A percentile compares a stretch with the other conserved stretches of the same genome.
Evolutionary conservation across 1,139 yeast species (phyloP).

Genomic region (Yamadazyma trypodendri): DNA sequence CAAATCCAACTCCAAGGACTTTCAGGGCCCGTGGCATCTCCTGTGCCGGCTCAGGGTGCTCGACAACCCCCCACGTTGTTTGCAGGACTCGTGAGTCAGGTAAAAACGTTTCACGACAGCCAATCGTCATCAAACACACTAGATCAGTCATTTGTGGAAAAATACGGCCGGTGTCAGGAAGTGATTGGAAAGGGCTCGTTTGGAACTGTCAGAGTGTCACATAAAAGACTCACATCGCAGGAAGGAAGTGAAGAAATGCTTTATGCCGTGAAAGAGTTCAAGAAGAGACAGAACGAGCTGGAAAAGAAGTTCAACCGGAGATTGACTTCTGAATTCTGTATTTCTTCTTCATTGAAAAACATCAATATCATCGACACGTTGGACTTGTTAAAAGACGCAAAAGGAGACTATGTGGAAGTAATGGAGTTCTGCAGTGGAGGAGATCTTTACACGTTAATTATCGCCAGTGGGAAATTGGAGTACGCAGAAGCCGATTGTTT

Average conservation of each 20-base stretch:
- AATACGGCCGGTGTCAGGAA: conserved; percentile 51
- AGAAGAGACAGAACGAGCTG: conserved; percentile 39
- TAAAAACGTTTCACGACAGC: conserved; percentile 26
- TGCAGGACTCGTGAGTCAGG: conserved; percentile 75
- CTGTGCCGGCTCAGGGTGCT: neutral
- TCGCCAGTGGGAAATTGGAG: conserved; percentile 81
- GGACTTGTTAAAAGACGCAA: conserved; percentile 84
- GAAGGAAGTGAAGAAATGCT: conserved; percentile 30
- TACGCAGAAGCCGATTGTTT: conserved; percentile 92
- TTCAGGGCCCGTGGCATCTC: too few relatives aligned
- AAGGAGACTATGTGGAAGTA: conserved; percentile 92
- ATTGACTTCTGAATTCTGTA: conserved; percentile 48
- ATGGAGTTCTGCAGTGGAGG: conserved; percentile 98
- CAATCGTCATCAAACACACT: conserved; percentile 18
- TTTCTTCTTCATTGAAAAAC: conserved; percentile 48
- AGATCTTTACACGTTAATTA: conserved; percentile 81
- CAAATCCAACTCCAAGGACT: neutral
- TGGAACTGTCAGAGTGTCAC: conserved; percentile 49
- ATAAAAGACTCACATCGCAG: conserved; percentile 28
- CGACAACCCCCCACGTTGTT: conserved; percentile 70
- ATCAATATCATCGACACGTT: conserved; percentile 72
- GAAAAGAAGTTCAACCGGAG: conserved; percentile 47
- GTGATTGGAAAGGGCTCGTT: conserved; percentile 49
- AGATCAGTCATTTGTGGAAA: conserved; percentile 45
- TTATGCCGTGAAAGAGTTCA: conserved; percentile 50